phyloP scores from a whole-genome alignment of 2,329 filamentous ascomycete species.

The Fusarium torulosum region DNA sequence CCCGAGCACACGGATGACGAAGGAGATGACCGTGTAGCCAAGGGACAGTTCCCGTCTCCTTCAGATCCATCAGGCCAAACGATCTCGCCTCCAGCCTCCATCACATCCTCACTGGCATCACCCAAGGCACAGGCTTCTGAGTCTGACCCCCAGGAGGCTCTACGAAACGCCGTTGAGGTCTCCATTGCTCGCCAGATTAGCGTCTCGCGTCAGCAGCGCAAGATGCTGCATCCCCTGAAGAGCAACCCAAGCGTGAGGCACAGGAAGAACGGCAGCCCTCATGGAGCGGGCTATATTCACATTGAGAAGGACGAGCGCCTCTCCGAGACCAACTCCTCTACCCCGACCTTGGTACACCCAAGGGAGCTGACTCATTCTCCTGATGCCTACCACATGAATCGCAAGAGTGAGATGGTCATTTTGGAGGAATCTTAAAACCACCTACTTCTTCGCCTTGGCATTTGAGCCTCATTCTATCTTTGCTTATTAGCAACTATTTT shows the following conservation, averaged over 20 bases:
- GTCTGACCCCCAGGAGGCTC: constrained; percentile 47
- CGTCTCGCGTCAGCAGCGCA: constrained; percentile 71
- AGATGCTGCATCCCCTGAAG: constrained; percentile 68
- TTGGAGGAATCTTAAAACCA: constrained; percentile 56
- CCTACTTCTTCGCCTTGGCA: background rate
- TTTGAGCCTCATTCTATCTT: constrained; percentile 5
- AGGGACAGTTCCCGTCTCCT: constrained; percentile 53
- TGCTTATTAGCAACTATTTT: constrained; percentile 5
- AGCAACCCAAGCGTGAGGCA: constrained; percentile 48
- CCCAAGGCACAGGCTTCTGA: constrained; percentile 45
- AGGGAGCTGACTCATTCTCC: constrained; percentile 49
- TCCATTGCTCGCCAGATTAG: constrained; percentile 78
- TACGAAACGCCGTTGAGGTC: constrained; percentile 70
- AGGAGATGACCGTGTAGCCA: constrained; percentile 44
- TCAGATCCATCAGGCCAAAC: constrained; percentile 63
- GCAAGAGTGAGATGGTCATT: constrained; percentile 62
- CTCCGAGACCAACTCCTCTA: constrained; percentile 56
- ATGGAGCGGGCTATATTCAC: constrained; percentile 33
- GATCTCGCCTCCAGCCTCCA: constrained; percentile 56
- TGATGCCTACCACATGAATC: constrained; percentile 61
- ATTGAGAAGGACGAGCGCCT: constrained; percentile 50
- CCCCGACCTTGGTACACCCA: constrained; percentile 61
- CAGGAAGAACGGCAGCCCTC: constrained; percentile 35
- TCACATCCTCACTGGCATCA: constrained; percentile 44
- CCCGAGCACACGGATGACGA: constrained; percentile 50